phyloP scores from a whole-genome alignment of 139 green algal species.

The Haematococcus lacustris region DNA sequence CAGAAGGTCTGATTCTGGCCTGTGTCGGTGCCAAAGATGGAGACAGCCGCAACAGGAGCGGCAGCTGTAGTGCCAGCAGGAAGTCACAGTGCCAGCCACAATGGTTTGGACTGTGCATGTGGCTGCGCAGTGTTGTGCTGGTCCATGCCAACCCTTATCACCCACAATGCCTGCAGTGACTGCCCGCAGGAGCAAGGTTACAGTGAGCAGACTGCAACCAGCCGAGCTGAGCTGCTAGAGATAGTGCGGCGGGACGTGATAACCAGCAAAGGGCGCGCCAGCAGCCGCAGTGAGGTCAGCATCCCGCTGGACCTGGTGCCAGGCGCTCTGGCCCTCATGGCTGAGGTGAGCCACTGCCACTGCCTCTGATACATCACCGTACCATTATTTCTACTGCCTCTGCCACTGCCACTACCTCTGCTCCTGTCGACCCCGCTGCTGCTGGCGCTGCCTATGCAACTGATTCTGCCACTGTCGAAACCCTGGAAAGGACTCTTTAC shows the following conservation, averaged over 20 bases:
- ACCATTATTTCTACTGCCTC: background rate
- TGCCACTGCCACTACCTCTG: too few relatives aligned
- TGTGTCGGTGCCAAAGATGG: too few relatives aligned
- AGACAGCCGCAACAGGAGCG: too few relatives aligned
- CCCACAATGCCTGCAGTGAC: too few relatives aligned
- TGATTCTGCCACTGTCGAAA: background rate
- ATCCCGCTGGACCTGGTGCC: slow-evolving; percentile 48
- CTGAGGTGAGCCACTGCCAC: slow-evolving; percentile 34
- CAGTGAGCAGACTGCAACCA: slow-evolving; percentile 20
- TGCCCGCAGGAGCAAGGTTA: slow-evolving; percentile 37
- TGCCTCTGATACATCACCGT: background rate
- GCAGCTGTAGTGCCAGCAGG: too few relatives aligned
- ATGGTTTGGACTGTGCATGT: too few relatives aligned
- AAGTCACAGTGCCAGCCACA: too few relatives aligned
- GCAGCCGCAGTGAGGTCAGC: slow-evolving; percentile 10
- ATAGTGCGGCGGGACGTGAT: slow-evolving; percentile 29
- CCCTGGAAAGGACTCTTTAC: background rate
- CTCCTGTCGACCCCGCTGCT: too few relatives aligned
- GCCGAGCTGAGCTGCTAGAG: slow-evolving; percentile 42
- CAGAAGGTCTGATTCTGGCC: too few relatives aligned
- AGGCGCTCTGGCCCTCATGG: slow-evolving; percentile 45
- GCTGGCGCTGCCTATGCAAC: background rate
- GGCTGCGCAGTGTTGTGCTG: too few relatives aligned
- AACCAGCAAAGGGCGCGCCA: slow-evolving; percentile 15
- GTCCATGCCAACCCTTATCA: too few relatives aligned